A percentile compares a stretch with the other conserved stretches of the same genome.
phyloP scores from a whole-genome alignment of 805 yeast genomes.

The Nakazawaea sp. region DNA sequence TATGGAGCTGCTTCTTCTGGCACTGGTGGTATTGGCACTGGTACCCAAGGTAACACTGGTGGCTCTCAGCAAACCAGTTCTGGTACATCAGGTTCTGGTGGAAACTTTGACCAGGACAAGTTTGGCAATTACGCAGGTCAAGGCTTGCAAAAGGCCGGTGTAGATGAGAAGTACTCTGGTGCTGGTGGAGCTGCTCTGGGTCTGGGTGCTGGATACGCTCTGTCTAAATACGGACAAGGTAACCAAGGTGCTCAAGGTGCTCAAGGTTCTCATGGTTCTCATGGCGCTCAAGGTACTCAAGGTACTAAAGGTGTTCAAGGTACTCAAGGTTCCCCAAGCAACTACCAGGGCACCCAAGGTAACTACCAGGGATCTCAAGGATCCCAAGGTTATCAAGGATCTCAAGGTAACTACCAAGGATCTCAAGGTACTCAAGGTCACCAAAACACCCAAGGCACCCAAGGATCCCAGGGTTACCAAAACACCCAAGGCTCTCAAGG shows the following conservation, averaged over 20 bases:
- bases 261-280: not conserved
- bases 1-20: not conserved
- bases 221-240: slow-evolving; percentile 2
- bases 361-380: not conserved
- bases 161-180: not conserved
- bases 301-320: not conserved
- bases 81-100: not conserved
- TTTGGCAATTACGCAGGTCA: slow-evolving; percentile 4
- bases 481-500: not conserved
- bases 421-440: not conserved
- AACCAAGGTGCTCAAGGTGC: not conserved
- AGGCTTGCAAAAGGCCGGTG: slow-evolving; percentile 3
- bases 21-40: not conserved
- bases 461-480: not conserved
- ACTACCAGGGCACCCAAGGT: not conserved
- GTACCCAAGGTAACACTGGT: too few relatives aligned
- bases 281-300: not conserved
- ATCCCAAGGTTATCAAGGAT: not conserved
- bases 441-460: not conserved
- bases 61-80: not conserved
- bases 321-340: not conserved
- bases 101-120: slow-evolving; percentile 1
- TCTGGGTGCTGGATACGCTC: slow-evolving; percentile 4
- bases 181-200: slow-evolving; percentile 3
- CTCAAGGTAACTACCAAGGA: not conserved